A percentile compares a stretch with the other conserved stretches of the same genome.
Evolutionary conservation across 768 basidiomycete species (phyloP).

Genomic region (Rossbeevera mucosa): DNA sequence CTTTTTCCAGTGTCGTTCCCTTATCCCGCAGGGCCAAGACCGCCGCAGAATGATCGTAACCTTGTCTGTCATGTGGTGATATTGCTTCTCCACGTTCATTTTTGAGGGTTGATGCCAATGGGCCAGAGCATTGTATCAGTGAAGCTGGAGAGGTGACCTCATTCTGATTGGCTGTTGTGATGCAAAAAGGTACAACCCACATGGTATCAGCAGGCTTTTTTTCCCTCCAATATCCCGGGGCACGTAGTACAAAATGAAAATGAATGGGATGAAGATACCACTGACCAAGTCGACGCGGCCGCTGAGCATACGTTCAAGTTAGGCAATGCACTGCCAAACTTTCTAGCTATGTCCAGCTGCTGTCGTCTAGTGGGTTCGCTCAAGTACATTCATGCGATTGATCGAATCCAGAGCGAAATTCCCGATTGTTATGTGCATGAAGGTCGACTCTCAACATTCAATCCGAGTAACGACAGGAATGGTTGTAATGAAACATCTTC

Average conservation of each 20-base stretch:
- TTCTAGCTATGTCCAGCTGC: neutral
- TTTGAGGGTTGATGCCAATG: too few relatives aligned
- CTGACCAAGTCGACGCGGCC: neutral
- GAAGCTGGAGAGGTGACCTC: neutral
- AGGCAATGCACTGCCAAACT: neutral
- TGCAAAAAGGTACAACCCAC: neutral
- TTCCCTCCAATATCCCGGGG: neutral
- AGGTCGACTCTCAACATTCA: too few relatives aligned
- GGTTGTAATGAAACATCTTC: too few relatives aligned
- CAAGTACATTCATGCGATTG: neutral
- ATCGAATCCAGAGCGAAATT: neutral
- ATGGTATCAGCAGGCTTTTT: neutral
- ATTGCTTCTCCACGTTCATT: neutral
- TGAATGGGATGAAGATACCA: neutral
- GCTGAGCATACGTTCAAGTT: neutral
- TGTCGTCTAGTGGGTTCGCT: neutral
- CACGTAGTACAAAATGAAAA: neutral
- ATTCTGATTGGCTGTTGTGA: neutral
- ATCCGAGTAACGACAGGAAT: too few relatives aligned
- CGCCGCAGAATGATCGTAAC: neutral
- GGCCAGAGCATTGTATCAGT: neutral
- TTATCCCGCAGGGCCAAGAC: neutral
- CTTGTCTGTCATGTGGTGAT: neutral
- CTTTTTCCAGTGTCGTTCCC: neutral
- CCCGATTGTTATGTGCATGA: too few relatives aligned